Evolutionary conservation across 2,329 filamentous ascomycete genomes (phyloP).

Genomic region (Fonsecaea pedrosoi): DNA sequence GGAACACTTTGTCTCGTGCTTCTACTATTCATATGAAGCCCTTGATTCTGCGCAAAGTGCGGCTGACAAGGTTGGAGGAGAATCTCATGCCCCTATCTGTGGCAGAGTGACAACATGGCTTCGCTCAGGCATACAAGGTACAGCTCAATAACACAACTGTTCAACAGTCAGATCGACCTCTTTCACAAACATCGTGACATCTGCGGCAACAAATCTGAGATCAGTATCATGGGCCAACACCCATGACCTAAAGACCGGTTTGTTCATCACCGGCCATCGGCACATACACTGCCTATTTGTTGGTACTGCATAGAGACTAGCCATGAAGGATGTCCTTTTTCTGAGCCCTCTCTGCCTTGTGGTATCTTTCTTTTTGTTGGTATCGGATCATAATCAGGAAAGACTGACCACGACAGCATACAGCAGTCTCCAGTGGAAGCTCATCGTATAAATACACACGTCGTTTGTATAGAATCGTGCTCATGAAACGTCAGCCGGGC

Average conservation of each 20-base stretch:
- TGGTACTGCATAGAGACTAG: not conserved
- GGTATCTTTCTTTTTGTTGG: not conserved
- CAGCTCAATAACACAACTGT: not conserved
- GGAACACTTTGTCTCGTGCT: conserved; percentile 25
- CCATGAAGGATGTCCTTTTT: not conserved
- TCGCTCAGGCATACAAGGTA: not conserved
- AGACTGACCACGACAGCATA: not conserved
- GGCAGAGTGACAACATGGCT: not conserved
- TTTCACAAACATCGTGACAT: not conserved
- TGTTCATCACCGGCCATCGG: not conserved
- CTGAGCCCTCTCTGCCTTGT: too few relatives aligned
- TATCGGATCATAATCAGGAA: not conserved
- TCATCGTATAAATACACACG: not conserved
- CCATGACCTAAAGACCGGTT: not conserved
- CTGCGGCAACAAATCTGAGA: not conserved
- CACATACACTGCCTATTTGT: not conserved
- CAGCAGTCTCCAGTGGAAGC: not conserved
- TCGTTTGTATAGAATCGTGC: not conserved
- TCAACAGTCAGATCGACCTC: not conserved
- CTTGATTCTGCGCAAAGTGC: not conserved
- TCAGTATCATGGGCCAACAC: not conserved
- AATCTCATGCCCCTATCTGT: not conserved
- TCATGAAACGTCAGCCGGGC: not conserved
- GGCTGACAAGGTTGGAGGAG: not conserved
- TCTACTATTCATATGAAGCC: conserved; percentile 28